Base-by-base conservation (phyloP, 352 stramenopile genomes). In the Globisporangium nunn region DNA sequence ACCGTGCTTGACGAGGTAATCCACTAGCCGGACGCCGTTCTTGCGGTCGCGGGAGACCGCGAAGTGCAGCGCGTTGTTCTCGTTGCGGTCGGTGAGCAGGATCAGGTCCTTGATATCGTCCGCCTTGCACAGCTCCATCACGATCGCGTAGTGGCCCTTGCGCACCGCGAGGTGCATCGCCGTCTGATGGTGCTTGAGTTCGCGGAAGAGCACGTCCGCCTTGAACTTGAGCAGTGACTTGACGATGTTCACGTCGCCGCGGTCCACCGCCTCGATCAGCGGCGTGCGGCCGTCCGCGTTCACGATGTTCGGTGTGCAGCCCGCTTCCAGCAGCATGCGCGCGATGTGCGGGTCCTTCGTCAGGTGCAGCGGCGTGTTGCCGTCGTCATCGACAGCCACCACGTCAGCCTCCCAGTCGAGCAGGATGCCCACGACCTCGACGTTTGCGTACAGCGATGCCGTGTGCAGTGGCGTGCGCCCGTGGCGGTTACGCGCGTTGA, bases 41-140 rank as follows among this genome's bases (percentile, higher is more conserved):
- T 92, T 92, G 43, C 84, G 84, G 62, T 92, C 81, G 6, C 79
- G 75, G 50, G 84, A 84, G 1, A 92, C 80, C 4, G 84, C 81
- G 62, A 94, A 92, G 65, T 92, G 84, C 2, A 94, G 73, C 29
- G 74, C 81, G 46, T 88, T 94, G 74, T 94, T 94, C 45, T 83
- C 81, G 59, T 92, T 92, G 52, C 81, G 81, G 57, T 92, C 81
- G 4, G 81, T 91, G 23, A 90, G 51, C 50, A 85, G 64, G 50
- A 94, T 74, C 33, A 94, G 65, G 23, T 86, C 64, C 2, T 68
- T 57, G 18, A 88, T 76, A 31, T 88, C 78, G 4, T 82, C 63
- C 0, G 75, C 71, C 63, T 92, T 90, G 72, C 84, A 94, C 47
- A 94, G 58, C 63, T 91, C 81, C 74, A 90, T 92, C 15, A 94